Conservation (phyloP, 176 grass and related monocot species). For the Oryza nivara region DNA sequence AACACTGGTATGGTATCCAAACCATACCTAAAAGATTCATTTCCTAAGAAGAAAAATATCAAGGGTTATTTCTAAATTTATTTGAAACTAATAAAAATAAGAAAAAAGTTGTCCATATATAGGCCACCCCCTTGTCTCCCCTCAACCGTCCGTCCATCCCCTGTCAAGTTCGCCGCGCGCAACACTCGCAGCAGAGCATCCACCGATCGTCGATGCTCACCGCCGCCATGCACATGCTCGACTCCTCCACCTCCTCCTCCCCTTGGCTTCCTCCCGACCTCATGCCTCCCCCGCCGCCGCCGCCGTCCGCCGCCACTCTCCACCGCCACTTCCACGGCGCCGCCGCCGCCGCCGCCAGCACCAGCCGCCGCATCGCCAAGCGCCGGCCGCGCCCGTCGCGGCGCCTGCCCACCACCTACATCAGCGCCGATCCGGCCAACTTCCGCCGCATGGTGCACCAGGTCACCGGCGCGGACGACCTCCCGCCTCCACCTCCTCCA, state of each 20-base stretch:
- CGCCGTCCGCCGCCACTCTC: too few species aligned
- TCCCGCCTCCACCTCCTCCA: background rate
- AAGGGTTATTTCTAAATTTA: background rate
- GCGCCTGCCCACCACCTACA: slow-evolving; percentile 47
- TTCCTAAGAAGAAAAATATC: background rate
- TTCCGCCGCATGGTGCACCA: slow-evolving; percentile 60
- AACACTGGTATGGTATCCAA: too few species aligned
- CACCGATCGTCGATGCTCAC: background rate
- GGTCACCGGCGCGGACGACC: slow-evolving; percentile 46
- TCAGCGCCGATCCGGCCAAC: slow-evolving; percentile 45
- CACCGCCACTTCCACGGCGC: background rate
- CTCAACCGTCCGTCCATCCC: too few species aligned
- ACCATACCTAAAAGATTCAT: background rate
- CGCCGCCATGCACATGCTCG: background rate
- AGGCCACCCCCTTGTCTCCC: background rate
- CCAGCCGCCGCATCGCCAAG: slow-evolving; percentile 28
- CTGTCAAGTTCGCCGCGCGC: background rate
- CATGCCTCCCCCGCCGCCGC: background rate
- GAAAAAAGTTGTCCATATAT: background rate
- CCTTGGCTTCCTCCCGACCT: background rate
- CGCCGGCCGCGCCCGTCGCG: slow-evolving; percentile 50
- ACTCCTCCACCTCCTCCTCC: background rate
- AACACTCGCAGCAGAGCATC: background rate
- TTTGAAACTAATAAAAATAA: background rate
- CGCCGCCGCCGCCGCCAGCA: background rate